Evolutionary conservation across 192 early-diverging fungal genomes (phyloP), one percentile per base, ranked within the genome.

Genomic region (Linnemannia exigua): DNA sequence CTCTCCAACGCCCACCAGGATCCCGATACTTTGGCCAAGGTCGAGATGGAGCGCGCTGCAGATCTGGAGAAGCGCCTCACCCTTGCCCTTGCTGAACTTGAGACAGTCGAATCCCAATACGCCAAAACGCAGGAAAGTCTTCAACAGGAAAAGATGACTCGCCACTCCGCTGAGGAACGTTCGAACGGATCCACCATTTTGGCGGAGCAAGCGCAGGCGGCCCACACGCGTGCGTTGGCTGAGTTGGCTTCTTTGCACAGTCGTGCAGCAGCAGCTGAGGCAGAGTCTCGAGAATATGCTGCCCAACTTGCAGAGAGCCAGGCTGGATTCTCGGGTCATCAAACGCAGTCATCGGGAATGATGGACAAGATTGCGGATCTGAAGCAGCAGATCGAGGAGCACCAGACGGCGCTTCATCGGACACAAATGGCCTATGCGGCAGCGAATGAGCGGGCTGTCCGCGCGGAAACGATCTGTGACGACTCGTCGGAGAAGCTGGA

Each of bases 151-250:
- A 89, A 85, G 17, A 33, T 50, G 44, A 85, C 88, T 1, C 72
- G 91, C 58, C 28, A 89, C 28, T 50, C 88, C 2, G 90, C 90
- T 2, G 91, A 92, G 79, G 88, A 90, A 33, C 82, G 89, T 14
- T 87, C 87, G 1, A 88, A 87, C 16, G 79, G 81, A 19, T 89
- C 90, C 6, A 81, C 88, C 3, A n/a, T 79, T 20, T 70, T 88
- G 37, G 90, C 91, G 20, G 89, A 92, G 74, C 87, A 90, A 75
- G 89, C 90, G 0, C 89, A 91, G 72, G 78, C 89, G 70, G 89
- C 91, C 5, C 91, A 92, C 17, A 87, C 88, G 3, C 41, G 88
- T 11, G 88, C 88, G 3, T 75, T 91, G 15, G 78, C 89, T 6
- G 90, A 92, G 74, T 70, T 92, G 20, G 82, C 89, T 1, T 77